A percentile compares a stretch with the other conserved stretches of the same genome.
These are phyloP conservation scores for Candida sakaeoensis DNA, from an alignment of 805 yeast species.

Conservation along the genomic window DNA sequence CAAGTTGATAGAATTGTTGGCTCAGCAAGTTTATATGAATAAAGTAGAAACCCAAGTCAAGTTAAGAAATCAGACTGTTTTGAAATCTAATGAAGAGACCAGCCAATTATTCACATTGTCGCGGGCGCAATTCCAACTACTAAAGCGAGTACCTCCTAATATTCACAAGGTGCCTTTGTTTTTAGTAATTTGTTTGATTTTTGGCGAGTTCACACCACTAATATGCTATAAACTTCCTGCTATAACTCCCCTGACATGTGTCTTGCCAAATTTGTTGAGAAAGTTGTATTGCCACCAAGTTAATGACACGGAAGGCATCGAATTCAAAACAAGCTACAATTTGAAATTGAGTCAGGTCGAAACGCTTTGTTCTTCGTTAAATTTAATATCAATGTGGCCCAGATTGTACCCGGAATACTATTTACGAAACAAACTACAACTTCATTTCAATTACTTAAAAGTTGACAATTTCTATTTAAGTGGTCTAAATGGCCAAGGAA, in stretches of 20 bases:
- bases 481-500: slow-evolving; percentile 35
- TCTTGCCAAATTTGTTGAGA: slow-evolving; percentile 45
- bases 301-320: slow-evolving; percentile 19
- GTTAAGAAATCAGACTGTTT: not conserved
- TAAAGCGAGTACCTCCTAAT: slow-evolving; percentile 50
- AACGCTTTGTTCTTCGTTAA: slow-evolving; percentile 32
- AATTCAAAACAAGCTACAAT: slow-evolving; percentile 46
- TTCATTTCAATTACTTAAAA: slow-evolving; percentile 40
- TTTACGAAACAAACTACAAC: slow-evolving; percentile 33
- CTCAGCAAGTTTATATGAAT: slow-evolving; percentile 31
- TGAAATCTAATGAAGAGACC: not conserved
- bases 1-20: slow-evolving; percentile 34
- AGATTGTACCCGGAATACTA: slow-evolving; percentile 34
- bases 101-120: slow-evolving; percentile 33
- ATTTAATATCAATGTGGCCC: slow-evolving; percentile 36
- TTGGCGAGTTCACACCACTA: slow-evolving; percentile 53
- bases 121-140: slow-evolving; percentile 47
- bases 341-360: slow-evolving; percentile 37
- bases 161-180: slow-evolving; percentile 52
- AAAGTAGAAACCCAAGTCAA: slow-evolving; percentile 20
- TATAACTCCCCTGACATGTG: slow-evolving; percentile 56
- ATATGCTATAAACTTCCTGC: slow-evolving; percentile 53
- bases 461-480: slow-evolving; percentile 51
- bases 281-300: slow-evolving; percentile 15
- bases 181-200: slow-evolving; percentile 42